Percentiles rank a stretch among this genome's conserved stretches.
Conservation (phyloP, 23 red algal genomes). For the Pyropia yezoensis region DNA sequence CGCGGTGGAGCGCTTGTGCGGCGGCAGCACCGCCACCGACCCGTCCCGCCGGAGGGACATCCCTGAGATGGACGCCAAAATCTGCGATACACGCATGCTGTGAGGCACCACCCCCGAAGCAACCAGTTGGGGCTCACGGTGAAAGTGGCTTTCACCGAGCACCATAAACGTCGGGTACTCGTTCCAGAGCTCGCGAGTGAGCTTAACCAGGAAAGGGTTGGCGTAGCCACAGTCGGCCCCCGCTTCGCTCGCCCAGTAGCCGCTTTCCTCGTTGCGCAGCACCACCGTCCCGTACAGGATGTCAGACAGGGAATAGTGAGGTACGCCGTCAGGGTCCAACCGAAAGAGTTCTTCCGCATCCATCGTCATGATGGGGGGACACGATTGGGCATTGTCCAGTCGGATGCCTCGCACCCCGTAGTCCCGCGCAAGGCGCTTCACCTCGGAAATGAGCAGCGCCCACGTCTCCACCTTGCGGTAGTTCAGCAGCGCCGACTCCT, state of each 20-base stretch:
- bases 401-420: conserved; percentile 84
- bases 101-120: conserved; percentile 63
- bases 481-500: conserved; percentile 84
- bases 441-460: conserved; percentile 75
- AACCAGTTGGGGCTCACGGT: conserved; percentile 79
- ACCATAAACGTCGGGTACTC: conserved; percentile 71
- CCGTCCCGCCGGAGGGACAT: conserved; percentile 92
- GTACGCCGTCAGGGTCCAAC: conserved; percentile 70
- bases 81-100: conserved; percentile 73
- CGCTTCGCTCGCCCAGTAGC: conserved; percentile 85
- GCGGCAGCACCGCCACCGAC: conserved; percentile 53
- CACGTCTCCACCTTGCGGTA: conserved; percentile 89
- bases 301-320: conserved; percentile 87
- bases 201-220: conserved; percentile 92
- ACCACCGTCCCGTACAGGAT: conserved; percentile 76
- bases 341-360: conserved; percentile 78
- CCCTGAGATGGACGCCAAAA: conserved; percentile 88
- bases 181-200: conserved; percentile 89
- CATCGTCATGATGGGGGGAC: conserved; percentile 65
- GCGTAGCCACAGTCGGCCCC: conserved; percentile 77
- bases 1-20: conserved; percentile 56
- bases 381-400: conserved; percentile 93
- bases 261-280: conserved; percentile 80
- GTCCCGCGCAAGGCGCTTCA: conserved; percentile 53
- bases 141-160: conserved; percentile 88